These are phyloP conservation scores for Veloporphyrellus conicus DNA, from an alignment of 1,284 basidiomycete species.

Conservation along the genomic window DNA sequence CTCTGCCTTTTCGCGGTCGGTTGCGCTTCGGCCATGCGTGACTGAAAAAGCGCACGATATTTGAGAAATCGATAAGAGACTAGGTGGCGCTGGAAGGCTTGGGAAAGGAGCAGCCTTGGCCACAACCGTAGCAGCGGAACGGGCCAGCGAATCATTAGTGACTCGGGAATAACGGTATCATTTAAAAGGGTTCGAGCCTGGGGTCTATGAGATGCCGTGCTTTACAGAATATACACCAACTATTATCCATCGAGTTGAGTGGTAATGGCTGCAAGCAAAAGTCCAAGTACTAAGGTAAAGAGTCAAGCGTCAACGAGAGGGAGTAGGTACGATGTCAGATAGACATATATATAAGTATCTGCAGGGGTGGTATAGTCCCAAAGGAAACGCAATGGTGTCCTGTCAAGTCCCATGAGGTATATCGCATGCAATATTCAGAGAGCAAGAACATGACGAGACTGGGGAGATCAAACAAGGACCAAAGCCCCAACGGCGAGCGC, in stretches of 20 bases:
- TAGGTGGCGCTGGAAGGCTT: neutral
- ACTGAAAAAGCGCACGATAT: neutral
- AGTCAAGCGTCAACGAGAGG: conserved; percentile 27
- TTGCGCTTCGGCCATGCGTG: conserved; percentile 34
- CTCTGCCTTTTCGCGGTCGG: conserved; percentile 47
- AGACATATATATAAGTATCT: conserved; percentile 23
- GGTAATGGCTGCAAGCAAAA: conserved; percentile 11
- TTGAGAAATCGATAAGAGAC: conserved; percentile 7
- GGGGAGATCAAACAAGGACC: conserved; percentile 39
- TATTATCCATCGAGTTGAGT: conserved; percentile 14
- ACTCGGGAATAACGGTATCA: neutral
- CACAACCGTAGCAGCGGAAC: neutral
- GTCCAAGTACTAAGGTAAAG: conserved; percentile 27
- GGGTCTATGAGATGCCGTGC: conserved; percentile 21
- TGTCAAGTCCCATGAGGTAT: conserved; percentile 14
- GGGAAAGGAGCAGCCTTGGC: neutral
- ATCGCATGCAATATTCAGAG: conserved; percentile 8
- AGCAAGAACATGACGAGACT: conserved; percentile 1
- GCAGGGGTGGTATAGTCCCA: conserved; percentile 12
- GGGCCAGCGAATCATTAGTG: neutral
- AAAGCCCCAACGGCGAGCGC: conserved; percentile 46
- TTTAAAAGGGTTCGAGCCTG: no score
- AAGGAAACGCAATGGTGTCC: conserved; percentile 13
- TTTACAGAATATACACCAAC: conserved; percentile 26
- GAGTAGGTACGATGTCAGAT: conserved; percentile 18